Base-by-base conservation (phyloP, 768 basidiomycete species). In the Clathrus columnatus region DNA sequence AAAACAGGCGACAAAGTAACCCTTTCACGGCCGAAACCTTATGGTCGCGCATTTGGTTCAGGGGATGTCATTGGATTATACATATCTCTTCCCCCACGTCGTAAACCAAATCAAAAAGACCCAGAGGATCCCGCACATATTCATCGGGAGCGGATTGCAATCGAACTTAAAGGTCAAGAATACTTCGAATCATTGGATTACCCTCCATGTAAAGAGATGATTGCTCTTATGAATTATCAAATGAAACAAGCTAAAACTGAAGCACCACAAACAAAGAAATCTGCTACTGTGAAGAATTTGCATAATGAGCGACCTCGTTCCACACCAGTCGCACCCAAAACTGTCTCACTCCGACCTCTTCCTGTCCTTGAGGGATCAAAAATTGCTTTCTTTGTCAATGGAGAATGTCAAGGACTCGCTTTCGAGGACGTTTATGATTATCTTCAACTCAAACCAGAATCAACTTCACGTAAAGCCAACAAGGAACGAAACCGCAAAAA, bases 141-240 rank as follows among this genome's bases (percentile, higher is more conserved):
- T 59, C 82, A 84, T 60, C 83, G 96, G 53, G 89, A 92, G 64
- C 88, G 96, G 54, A 88, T 95, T 58, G 82, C 94, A 3, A 94
- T 99, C 65, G 87, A 89, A 57, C 89, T 91, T 70, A 96, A 95
- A 70, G 90, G 90, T n/a, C 93, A 95, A 69, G 87, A 91, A 60
- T 93, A 94, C 67, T 97, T 97, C 68, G 96, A 99, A 72, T 84
- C 84, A 57, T 74, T 90, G 58, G 95, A 98, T 67, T 97, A 96
- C 67, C 70, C 83, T 8, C 82, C 84, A 57, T 82, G 78, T 26
- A 96, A 94, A 67, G 96, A 99, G 71, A 98, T 98, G 96, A 74
- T 79, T 11, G 74, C 84, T 32, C 80, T 98, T 59, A 82, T 94
- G 77, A 91, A 93, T 60, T 83, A 70, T 21, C 67, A 69, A 4